These are phyloP conservation scores for Ocimum tenuiflorum DNA, from an alignment of 257 asterid genomes.

Conservation along the genomic window DNA sequence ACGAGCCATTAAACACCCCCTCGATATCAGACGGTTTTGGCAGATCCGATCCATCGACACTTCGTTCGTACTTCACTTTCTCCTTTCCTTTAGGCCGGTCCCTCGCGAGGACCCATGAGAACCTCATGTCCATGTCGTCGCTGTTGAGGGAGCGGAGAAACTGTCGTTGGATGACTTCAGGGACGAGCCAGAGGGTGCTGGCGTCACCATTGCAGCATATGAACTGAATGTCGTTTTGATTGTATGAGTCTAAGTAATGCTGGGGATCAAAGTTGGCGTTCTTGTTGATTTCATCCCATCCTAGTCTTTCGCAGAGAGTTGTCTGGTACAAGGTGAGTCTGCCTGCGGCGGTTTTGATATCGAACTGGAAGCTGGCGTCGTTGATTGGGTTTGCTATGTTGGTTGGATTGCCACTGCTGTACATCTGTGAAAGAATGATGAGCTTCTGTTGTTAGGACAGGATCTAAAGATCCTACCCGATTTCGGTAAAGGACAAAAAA, in stretches of 20 bases:
- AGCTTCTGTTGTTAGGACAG: neutral
- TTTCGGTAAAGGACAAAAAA: no score
- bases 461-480: no score
- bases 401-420: slow-evolving; percentile 95
- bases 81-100: slow-evolving; percentile 95
- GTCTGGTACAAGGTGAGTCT: slow-evolving; percentile 78
- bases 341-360: slow-evolving; percentile 72
- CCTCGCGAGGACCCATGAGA: slow-evolving; percentile 83
- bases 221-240: slow-evolving; percentile 66
- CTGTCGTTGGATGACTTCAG: slow-evolving; percentile 62
- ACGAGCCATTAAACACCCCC: slow-evolving; percentile 70
- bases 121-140: slow-evolving; percentile 51
- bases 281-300: slow-evolving; percentile 49
- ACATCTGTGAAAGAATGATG: slow-evolving; percentile 51
- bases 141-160: slow-evolving; percentile 50
- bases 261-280: slow-evolving; percentile 54
- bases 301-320: slow-evolving; percentile 69
- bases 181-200: slow-evolving; percentile 71
- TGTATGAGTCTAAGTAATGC: slow-evolving; percentile 57
- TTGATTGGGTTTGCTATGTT: slow-evolving; percentile 90
- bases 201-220: slow-evolving; percentile 85
- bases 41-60: slow-evolving; percentile 47
- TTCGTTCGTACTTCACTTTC: slow-evolving; percentile 68
- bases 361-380: slow-evolving; percentile 80
- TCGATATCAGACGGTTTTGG: slow-evolving; percentile 63